Evolutionary conservation across 352 stramenopile genomes (phyloP), one percentile per base, ranked within the genome.

Genomic region (Plasmopara halstedii): DNA sequence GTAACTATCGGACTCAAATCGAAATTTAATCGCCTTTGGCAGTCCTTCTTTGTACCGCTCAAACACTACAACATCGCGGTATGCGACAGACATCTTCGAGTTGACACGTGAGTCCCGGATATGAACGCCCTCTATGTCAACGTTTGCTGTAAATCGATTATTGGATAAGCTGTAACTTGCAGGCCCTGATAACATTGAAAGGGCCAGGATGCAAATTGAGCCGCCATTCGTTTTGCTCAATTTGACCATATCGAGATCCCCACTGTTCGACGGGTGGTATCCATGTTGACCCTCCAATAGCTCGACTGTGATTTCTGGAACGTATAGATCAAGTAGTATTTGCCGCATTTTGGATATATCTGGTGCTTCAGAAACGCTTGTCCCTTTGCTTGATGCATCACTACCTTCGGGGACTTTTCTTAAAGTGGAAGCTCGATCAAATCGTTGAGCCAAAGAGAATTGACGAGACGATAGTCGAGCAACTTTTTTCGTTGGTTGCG

Each of bases 301-400:
- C 38, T 93, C 82, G 56, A 93, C 74, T 29, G 82, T 74, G 14
- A 93, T 64, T 48, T 89, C 79, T 11, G 82, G 82, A 37, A 88
- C 65, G 25, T 68, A 50, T 2, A 83, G 14, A 2, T 72, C 73
- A 32, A 88, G 46, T 5, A 86, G 40, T n/a, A 85, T 46, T 38
- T 82, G 67, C 3, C 67, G 64, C 40, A 87, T 70, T 40, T 76
- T 60, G n/a, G 58, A 36, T 47, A 40, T 50, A 27, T 80, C 67
- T 27, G 60, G 50, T 2, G 36, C 49, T 20, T 83, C 78, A 6
- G 48, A 56, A 14, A 38, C 42, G 47, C 50, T 63, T n/a, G 49
- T 32, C 13, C 38, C 53, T 39, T 67, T 58, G 31, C 53, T 70
- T 26, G n/a, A 34, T 49, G 60, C 61, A n/a, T 65, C 50, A n/a